Base-by-base conservation (phyloP, 805 yeast species). In the Brettanomyces sp. region DNA sequence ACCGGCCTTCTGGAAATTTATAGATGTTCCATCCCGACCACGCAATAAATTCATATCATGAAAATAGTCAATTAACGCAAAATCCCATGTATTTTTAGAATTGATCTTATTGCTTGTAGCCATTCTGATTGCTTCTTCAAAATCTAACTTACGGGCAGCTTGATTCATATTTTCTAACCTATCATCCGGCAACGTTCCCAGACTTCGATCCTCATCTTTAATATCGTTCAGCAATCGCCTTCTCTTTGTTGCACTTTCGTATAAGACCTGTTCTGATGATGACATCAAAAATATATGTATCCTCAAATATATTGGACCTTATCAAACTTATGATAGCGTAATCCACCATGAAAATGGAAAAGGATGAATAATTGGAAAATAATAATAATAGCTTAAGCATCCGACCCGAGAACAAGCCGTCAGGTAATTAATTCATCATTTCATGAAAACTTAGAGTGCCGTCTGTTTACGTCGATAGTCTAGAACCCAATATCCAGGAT, bases 1-100 rank as follows among this genome's bases (percentile, higher is more conserved):
- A n/a, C 64, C 56, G 24, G 67, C 67, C 57, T 46, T 64, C 54
- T 55, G 68, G 55, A 74, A 74, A 57, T 74, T 73, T 52, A 74
- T 74, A 37, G 64, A 67, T 12, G 62, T 63, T 7, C 72, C 74
- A 49, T 72, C 77, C 24, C 44, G 35, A n/a, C 53, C 38, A 49
- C 66, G 62, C 36, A 74, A 63, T 30, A 70, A 67, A 41, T 68
- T 69, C 62, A 75, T 62, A 51, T 75, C 78, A 54, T 72, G 70
- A 56, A 75, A 75, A 55, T 74, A 75, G 52, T 74, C 79, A 48
- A 75, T 75, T 49, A 75, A 60, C 0, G 70, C 72, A 50, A 70
- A 68, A 43, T 69, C 66, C 80, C 80, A 75, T 42, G 73, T 64
- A 53, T 75, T 75, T 39, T 61, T 65, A 35, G 69, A 52, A 23